Evolutionary conservation across 2,329 filamentous ascomycete genomes (phyloP).

Genomic region (Clarireedia hainanense): DNA sequence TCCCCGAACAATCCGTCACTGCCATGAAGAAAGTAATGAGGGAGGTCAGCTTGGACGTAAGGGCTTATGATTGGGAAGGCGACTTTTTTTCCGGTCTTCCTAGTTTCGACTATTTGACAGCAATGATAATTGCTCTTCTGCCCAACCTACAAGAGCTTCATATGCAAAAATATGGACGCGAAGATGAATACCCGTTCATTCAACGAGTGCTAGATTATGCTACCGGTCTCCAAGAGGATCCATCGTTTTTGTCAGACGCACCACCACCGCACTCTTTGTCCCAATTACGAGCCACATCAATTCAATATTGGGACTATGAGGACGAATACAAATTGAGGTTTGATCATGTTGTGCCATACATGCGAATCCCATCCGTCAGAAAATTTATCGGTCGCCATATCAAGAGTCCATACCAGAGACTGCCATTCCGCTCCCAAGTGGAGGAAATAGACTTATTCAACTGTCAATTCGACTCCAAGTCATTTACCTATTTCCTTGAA

Average conservation of each 20-base stretch:
- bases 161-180: not conserved
- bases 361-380: not conserved
- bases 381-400: not conserved
- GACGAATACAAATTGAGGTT: too few relatives aligned
- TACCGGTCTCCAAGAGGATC: not conserved
- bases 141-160: not conserved
- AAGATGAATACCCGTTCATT: not conserved
- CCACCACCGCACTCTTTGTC: not conserved
- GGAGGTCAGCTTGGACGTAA: not conserved
- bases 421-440: not conserved
- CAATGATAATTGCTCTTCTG: not conserved
- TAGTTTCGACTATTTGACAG: not conserved
- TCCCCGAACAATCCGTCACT: not conserved
- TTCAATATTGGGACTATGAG: not conserved
- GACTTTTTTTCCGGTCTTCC: not conserved
- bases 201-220: not conserved
- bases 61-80: not conserved
- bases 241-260: not conserved
- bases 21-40: not conserved
- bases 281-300: not conserved
- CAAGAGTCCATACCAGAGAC: not conserved
- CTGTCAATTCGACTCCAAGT: accelerated
- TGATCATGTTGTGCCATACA: too few relatives aligned
- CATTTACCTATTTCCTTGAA: not conserved
- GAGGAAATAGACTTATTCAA: not conserved